phyloP scores from a whole-genome alignment of 2,329 filamentous ascomycete species.

The Aspergillus alliaceus region DNA sequence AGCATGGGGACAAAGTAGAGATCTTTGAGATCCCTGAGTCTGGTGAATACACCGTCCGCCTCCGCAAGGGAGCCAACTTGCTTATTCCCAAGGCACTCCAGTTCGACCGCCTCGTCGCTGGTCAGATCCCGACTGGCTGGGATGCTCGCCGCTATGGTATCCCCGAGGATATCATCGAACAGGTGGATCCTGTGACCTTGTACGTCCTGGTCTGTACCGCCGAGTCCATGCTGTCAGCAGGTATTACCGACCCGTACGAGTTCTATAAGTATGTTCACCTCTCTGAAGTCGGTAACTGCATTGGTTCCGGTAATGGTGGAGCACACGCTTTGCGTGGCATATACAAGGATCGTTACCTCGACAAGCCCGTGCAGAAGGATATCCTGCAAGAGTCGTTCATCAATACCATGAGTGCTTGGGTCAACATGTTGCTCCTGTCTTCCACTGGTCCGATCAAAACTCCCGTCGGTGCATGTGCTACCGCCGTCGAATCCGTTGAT shows the following conservation, averaged over 20 bases:
- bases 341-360: conserved; percentile 96
- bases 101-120: conserved; percentile 95
- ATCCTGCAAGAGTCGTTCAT: conserved; percentile 99
- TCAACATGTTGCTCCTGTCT: conserved; percentile 97
- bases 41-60: conserved; percentile 88
- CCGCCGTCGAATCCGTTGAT: conserved; percentile 93
- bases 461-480: conserved; percentile 94
- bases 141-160: conserved; percentile 94
- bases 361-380: conserved; percentile 97
- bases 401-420: conserved; percentile 99
- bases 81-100: conserved; percentile 96
- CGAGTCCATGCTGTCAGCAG: conserved; percentile 84
- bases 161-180: conserved; percentile 94
- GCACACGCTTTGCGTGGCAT: conserved; percentile 88
- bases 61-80: conserved; percentile 92
- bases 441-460: conserved; percentile 99
- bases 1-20: conserved; percentile 97
- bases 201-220: conserved; percentile 93
- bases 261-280: conserved; percentile 99
- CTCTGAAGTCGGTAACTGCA: conserved; percentile 95
- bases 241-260: conserved; percentile 98
- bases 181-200: conserved; percentile 94
- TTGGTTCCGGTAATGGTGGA: conserved; percentile 98
- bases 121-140: conserved; percentile 96
- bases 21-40: conserved; percentile 93